Base-by-base conservation (phyloP, 2,329 filamentous ascomycete species). In the Stagonosporopsis vannaccii region DNA sequence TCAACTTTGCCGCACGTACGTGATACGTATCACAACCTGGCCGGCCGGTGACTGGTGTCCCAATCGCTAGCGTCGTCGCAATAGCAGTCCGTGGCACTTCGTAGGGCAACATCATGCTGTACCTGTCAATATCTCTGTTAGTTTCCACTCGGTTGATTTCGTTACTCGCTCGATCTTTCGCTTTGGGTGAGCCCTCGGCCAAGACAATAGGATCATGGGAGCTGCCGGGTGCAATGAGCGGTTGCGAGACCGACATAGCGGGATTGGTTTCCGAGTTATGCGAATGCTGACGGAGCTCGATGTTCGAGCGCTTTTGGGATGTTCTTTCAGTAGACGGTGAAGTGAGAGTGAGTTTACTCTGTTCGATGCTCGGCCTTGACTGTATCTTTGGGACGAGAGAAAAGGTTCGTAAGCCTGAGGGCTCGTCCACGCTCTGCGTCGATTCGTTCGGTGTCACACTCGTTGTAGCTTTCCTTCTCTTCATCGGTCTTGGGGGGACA, bases 161-260 rank as follows among this genome's bases (percentile, higher is more conserved):
- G 30, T 40, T 33, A 54, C 30, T 32, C 15, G 13, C 20, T 48
- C 20, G 45, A 11, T 9, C n/a, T 50, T 19, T 45, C 22, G 25
- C 9, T 37, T 48, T 57, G 8, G 67, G 58, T 11, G 58, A 52
- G 15, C 56, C 48, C 19, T 63, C 62, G n/a, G 59, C 50, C 22
- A 71, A 45, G 26, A 65, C 51, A n/a, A 72, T 72, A 13, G 69
- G 69, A 22, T 70, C 60, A 6, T 64, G 47, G 4, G 49, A 47
- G 37, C 60, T 68, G 40, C 67, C 67, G 13, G 48, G 46, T 6
- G 46, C 40, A 3, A 17, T 19, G 20, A 37, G 48, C 4, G 25
- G 42, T 15, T 36, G 51, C 5, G 57, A 11, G 6, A 47, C 22
- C 19, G 36, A 19, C 20, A 26, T 19, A n/a, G 48, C 23, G 20